Conservation (phyloP, 345 rosid genomes). For the Capsella bursapastoris region DNA sequence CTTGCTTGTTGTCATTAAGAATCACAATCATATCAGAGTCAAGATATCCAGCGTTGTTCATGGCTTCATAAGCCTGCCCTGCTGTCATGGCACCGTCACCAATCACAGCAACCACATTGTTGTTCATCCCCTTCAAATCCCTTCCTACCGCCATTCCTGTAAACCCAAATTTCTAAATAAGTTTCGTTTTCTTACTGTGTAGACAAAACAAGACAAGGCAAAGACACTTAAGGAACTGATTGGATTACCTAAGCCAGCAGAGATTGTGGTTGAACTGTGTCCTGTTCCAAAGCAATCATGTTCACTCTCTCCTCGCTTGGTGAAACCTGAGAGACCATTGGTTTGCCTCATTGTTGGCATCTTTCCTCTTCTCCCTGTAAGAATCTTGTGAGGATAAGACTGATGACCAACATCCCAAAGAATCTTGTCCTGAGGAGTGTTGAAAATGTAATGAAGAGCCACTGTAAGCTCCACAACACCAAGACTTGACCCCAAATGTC, state of each 20-base stretch:
- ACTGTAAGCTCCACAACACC: conserved; percentile 99
- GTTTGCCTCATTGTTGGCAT: conserved; percentile 94
- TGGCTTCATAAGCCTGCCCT: conserved; percentile 99
- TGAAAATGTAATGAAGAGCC: conserved; percentile 95
- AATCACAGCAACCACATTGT: conserved; percentile 80
- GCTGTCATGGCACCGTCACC: conserved; percentile 99
- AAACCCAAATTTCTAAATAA: background rate
- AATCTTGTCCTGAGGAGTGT: conserved; percentile 84
- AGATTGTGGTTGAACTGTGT: conserved; percentile 93
- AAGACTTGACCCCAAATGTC: conserved; percentile 95
- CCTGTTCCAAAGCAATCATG: conserved; percentile 95
- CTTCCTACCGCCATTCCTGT: conserved; percentile 97
- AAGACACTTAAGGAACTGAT: background rate
- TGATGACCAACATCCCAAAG: conserved; percentile 99
- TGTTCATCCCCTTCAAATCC: conserved; percentile 78
- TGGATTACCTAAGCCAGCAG: conserved; percentile 85
- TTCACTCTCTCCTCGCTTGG: conserved; percentile 89
- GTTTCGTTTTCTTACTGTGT: background rate
- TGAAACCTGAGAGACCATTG: conserved; percentile 86
- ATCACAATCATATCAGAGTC: conserved; percentile 97
- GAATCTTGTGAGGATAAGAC: conserved; percentile 95
- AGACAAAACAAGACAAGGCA: conserved; percentile 4
- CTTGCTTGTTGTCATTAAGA: conserved; percentile 98
- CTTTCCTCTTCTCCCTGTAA: conserved; percentile 92
- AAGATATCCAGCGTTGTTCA: conserved; percentile 97